phyloP scores from a whole-genome alignment of 2,329 filamentous ascomycete genomes.

The Arthrobotrys sphaeroides region DNA sequence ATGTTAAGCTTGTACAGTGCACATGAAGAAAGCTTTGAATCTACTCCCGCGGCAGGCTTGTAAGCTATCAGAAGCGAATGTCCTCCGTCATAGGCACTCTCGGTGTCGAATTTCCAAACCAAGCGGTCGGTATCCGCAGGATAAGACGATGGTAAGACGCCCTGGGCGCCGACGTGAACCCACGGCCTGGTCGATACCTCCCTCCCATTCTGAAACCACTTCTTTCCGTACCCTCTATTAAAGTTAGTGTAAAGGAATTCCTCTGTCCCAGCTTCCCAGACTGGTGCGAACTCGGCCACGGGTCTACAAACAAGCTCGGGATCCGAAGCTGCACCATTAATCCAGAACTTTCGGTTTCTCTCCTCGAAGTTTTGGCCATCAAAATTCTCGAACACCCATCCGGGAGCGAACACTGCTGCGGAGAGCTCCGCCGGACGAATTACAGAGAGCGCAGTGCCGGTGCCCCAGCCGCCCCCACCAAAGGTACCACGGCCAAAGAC shows the following conservation, averaged over 20 bases:
- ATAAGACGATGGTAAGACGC: conserved; percentile 55
- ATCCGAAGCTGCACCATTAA: conserved; percentile 45
- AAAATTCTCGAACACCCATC: conserved; percentile 65
- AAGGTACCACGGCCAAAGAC: conserved; percentile 64
- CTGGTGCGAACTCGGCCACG: conserved; percentile 50
- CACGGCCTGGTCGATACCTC: conserved; percentile 54
- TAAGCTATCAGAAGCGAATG: conserved; percentile 53
- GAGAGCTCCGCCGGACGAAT: conserved; percentile 60
- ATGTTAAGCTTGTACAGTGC: conserved; percentile 54
- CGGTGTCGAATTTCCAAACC: conserved; percentile 52
- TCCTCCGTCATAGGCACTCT: conserved; percentile 54
- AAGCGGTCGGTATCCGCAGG: conserved; percentile 46
- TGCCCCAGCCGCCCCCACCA: conserved; percentile 56
- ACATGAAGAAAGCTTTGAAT: conserved; percentile 37
- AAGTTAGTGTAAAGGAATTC: conserved; percentile 57
- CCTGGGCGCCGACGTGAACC: conserved; percentile 57
- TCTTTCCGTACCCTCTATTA: conserved; percentile 56
- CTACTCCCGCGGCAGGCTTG: not conserved
- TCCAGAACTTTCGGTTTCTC: conserved; percentile 57
- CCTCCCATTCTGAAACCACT: conserved; percentile 55
- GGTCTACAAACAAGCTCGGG: conserved; percentile 48
- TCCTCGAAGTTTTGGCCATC: conserved; percentile 55
- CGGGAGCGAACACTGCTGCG: conserved; percentile 64
- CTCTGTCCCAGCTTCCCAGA: conserved; percentile 53
- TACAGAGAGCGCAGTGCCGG: conserved; percentile 59